These are phyloP conservation scores for Picea sitchensis DNA, from an alignment of 75 land plant species.

Conservation along the genomic window DNA sequence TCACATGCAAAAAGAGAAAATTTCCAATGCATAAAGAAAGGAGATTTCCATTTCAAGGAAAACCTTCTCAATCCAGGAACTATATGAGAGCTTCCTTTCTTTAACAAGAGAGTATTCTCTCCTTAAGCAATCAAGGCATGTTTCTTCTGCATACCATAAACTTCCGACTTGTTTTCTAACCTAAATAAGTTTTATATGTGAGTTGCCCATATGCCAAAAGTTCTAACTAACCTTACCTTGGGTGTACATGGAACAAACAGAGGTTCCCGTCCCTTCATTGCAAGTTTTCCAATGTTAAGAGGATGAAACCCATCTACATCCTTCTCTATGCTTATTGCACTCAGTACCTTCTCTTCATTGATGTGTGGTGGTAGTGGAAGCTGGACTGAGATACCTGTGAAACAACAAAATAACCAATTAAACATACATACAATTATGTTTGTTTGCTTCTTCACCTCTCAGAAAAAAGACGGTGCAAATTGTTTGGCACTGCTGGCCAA, in stretches of 20 bases:
- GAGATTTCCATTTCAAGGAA: neutral
- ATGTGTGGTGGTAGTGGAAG: slow-evolving; percentile 83
- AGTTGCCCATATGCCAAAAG: neutral
- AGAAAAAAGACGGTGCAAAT: no score
- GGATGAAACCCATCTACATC: slow-evolving; percentile 97
- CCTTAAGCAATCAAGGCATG: no score
- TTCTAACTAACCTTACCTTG: slow-evolving; percentile 36
- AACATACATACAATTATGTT: neutral
- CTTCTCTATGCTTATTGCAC: slow-evolving; percentile 76
- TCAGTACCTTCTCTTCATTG: slow-evolving; percentile 77
- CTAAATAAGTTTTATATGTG: no score
- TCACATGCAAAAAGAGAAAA: neutral
- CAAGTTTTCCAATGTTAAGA: slow-evolving; percentile 85
- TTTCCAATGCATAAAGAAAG: neutral
- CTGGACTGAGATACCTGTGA: slow-evolving; percentile 83
- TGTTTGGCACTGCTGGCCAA: no score
- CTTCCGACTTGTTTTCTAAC: neutral
- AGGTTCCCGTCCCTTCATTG: slow-evolving; percentile 95
- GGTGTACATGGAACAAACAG: slow-evolving; percentile 81
- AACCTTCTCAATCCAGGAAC: no score
- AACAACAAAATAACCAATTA: neutral
- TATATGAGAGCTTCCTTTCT: no score
- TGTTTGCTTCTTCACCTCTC: no score
- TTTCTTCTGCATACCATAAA: neutral
- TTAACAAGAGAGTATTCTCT: no score